Evolutionary conservation across 164 flowering plant genomes (phyloP).

Genomic region (Cinnamomum chago): DNA sequence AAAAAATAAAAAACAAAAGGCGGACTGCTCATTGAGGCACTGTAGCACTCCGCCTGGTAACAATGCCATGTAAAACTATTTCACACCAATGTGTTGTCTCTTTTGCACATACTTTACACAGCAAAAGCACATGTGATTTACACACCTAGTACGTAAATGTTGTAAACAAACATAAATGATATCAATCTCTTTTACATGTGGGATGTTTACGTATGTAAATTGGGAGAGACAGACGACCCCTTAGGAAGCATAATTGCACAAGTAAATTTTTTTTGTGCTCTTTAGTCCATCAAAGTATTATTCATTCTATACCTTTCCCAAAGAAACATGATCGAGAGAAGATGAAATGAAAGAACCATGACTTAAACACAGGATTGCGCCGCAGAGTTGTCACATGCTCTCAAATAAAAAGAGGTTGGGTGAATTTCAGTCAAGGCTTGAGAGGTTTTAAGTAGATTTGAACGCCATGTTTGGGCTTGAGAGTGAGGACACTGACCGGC

Average conservation of each 20-base stretch:
- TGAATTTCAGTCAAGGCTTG: conserved; percentile 8
- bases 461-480: conserved; percentile 88
- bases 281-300: conserved; percentile 9
- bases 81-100: too few relatives aligned
- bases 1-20: too few relatives aligned
- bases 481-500: conserved; percentile 67
- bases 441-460: conserved; percentile 63
- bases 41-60: too few relatives aligned
- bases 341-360: conserved; percentile 2
- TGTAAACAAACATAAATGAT: too few relatives aligned
- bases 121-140: too few relatives aligned
- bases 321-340: background rate
- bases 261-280: background rate
- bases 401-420: background rate
- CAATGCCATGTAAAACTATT: too few relatives aligned
- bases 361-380: conserved; percentile 6
- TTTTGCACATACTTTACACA: too few relatives aligned
- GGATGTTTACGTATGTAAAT: too few relatives aligned
- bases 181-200: too few relatives aligned
- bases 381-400: background rate
- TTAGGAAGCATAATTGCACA: background rate
- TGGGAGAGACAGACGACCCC: too few relatives aligned
- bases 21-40: too few relatives aligned
- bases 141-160: too few relatives aligned
- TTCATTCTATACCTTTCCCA: conserved; percentile 3